A percentile compares a stretch with the other conserved stretches of the same genome.
Conservation (phyloP, 208 protist genomes). For the Acanthamoeba sp. region DNA sequence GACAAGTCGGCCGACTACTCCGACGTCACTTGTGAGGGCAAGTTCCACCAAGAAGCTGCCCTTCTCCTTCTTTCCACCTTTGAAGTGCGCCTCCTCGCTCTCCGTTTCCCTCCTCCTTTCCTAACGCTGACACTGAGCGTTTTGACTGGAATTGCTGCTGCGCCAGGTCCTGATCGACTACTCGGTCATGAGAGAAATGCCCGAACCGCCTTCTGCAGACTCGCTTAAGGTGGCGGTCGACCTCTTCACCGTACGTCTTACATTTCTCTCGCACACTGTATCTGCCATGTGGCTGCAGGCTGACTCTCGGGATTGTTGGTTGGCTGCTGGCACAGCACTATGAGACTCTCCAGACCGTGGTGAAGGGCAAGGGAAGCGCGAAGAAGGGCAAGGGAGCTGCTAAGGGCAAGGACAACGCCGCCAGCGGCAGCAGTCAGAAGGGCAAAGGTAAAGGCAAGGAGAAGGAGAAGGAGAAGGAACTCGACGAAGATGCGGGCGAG, state of each 20-base stretch:
- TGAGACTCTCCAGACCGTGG: neutral
- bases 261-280: neutral
- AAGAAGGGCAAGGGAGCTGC: neutral
- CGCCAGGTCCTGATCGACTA: slow-evolving; percentile 59
- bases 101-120: neutral
- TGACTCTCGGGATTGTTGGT: no score
- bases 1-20: slow-evolving; percentile 61
- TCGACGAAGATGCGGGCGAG: neutral
- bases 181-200: slow-evolving; percentile 61
- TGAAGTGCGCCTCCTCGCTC: neutral
- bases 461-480: slow-evolving; percentile 15
- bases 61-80: neutral
- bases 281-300: neutral
- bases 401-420: neutral
- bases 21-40: slow-evolving; percentile 49
- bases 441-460: slow-evolving; percentile 31
- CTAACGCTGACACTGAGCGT: neutral
- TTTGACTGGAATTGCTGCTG: no score
- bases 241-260: neutral
- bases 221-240: neutral
- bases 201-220: neutral
- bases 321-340: neutral
- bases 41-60: slow-evolving; percentile 57
- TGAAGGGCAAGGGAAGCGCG: neutral
- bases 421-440: neutral